Percentiles rank a stretch among this genome's conserved stretches.
phyloP scores from a whole-genome alignment of 192 early-diverging fungal genomes.

The Entomortierella lignicola region DNA sequence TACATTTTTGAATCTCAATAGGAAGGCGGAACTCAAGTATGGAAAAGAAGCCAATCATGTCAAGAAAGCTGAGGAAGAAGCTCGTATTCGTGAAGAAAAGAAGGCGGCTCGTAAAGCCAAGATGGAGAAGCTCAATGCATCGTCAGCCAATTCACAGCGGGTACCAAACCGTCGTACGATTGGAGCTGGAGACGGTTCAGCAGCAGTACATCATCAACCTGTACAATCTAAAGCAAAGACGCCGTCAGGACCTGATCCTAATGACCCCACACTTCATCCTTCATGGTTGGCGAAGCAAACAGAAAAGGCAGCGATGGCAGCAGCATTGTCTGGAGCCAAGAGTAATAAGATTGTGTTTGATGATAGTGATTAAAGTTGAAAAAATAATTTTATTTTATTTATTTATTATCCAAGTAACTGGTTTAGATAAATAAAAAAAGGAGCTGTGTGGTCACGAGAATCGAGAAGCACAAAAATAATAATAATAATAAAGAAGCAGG shows the following conservation, averaged over 20 bases:
- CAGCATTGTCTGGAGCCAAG: conserved; percentile 55
- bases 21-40: conserved; percentile 58
- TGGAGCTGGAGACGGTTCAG: conserved; percentile 47
- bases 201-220: conserved; percentile 12
- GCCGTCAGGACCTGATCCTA: conserved; percentile 34
- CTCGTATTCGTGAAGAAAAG: conserved; percentile 28
- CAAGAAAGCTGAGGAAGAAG: conserved; percentile 60
- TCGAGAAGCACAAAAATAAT: too few species aligned
- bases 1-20: too few species aligned
- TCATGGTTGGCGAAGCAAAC: conserved; percentile 54
- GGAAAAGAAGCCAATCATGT: conserved; percentile 70
- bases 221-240: conserved; percentile 6
- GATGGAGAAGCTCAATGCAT: conserved; percentile 38
- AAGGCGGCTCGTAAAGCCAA: conserved; percentile 43
- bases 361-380: conserved; percentile 31
- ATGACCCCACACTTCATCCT: conserved; percentile 45
- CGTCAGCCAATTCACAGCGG: conserved; percentile 36
- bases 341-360: conserved; percentile 64
- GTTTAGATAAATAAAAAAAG: not conserved
- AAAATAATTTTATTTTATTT: too few species aligned
- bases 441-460: not conserved
- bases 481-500: too few species aligned
- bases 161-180: conserved; percentile 27
- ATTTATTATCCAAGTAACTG: too few species aligned
- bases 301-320: conserved; percentile 54